Conservation (phyloP, 1,284 basidiomycete genomes). For the Pseudozyma thailandica region DNA sequence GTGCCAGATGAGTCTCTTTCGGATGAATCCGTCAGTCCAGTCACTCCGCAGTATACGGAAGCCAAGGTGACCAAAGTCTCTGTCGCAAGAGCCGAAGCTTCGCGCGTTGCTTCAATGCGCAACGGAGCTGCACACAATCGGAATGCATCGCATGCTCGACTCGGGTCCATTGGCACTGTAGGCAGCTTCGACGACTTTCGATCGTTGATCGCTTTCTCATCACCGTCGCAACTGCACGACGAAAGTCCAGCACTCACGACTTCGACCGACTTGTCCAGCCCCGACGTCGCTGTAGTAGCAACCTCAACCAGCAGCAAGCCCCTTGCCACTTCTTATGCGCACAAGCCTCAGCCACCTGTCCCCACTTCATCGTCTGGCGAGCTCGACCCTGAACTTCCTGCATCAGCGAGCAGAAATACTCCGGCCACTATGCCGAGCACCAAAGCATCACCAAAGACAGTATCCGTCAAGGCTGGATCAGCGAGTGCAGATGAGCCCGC, state of each 20-base stretch:
- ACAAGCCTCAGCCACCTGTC: slow-evolving; percentile 26
- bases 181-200: slow-evolving; percentile 47
- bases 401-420: not conserved
- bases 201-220: slow-evolving; percentile 28
- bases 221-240: slow-evolving; percentile 18
- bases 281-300: slow-evolving; percentile 9
- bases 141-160: slow-evolving; percentile 13
- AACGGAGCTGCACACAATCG: not conserved
- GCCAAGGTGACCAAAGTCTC: slow-evolving; percentile 1
- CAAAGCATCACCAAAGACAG: not conserved
- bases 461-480: slow-evolving; percentile 2
- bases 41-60: slow-evolving; percentile 10
- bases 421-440: not conserved
- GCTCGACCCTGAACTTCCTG: not conserved
- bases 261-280: slow-evolving; percentile 31
- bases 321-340: not conserved
- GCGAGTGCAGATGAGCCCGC: slow-evolving; percentile 3
- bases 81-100: not conserved
- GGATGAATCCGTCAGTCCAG: slow-evolving; percentile 15
- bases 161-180: slow-evolving; percentile 23
- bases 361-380: no score
- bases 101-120: not conserved
- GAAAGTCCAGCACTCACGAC: slow-evolving; percentile 30
- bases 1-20: slow-evolving; percentile 38
- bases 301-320: slow-evolving; percentile 12